Conservation (phyloP, 2,329 filamentous ascomycete species). For the Ceratocystis ficicola region DNA sequence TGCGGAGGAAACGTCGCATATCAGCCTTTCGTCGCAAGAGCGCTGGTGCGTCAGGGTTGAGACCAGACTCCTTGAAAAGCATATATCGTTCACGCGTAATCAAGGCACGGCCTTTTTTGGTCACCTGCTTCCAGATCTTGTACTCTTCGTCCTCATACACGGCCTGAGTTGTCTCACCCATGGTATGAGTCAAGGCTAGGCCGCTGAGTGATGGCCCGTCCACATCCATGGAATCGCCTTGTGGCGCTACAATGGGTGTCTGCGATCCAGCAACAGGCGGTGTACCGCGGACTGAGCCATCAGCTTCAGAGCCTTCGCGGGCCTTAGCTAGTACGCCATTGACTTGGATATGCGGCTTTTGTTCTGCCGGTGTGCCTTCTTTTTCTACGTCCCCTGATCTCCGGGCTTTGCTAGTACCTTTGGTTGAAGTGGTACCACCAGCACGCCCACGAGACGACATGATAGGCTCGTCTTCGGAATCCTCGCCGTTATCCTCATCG, state of each 20-base stretch:
- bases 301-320: constrained; percentile 68
- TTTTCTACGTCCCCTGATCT: constrained; percentile 52
- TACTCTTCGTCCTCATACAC: constrained; percentile 85
- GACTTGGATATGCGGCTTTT: constrained; percentile 59
- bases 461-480: constrained; percentile 94
- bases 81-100: constrained; percentile 76
- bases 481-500: constrained; percentile 70
- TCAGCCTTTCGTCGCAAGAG: constrained; percentile 71
- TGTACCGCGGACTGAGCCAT: constrained; percentile 63
- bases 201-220: constrained; percentile 63
- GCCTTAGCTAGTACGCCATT: constrained; percentile 50
- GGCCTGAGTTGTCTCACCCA: constrained; percentile 59
- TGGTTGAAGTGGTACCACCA: constrained; percentile 50
- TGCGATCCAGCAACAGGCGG: constrained; percentile 62
- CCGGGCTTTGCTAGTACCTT: constrained; percentile 58
- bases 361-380: constrained; percentile 68
- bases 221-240: constrained; percentile 75
- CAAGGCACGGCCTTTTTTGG: constrained; percentile 83
- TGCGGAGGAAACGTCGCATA: constrained; percentile 68
- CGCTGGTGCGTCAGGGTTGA: constrained; percentile 81
- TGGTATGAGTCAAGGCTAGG: constrained; percentile 49
- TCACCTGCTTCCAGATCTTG: constrained; percentile 97
- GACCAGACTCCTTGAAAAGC: constrained; percentile 70
- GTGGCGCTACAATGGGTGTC: constrained; percentile 66
- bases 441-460: constrained; percentile 94